phyloP scores from a whole-genome alignment of 805 yeast genomes.

The Candida gorgasii region DNA sequence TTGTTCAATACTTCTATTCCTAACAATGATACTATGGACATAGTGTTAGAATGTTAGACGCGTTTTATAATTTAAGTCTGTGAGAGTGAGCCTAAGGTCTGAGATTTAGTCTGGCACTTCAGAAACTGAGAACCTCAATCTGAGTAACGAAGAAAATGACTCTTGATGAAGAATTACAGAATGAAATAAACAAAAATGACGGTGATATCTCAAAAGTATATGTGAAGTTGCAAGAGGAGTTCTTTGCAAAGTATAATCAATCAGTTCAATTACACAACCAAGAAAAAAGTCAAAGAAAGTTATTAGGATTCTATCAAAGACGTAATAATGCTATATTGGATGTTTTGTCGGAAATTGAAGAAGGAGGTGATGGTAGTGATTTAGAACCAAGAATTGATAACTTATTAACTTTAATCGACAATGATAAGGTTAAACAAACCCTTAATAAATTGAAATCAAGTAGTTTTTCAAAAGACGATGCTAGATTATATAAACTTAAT shows the following conservation, averaged over 20 bases:
- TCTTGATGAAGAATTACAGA: conserved; percentile 12
- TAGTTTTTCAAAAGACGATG: conserved; percentile 9
- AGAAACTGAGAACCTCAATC: background rate
- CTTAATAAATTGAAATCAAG: background rate
- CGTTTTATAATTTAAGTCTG: conserved; percentile 3
- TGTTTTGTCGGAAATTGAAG: conserved; percentile 14
- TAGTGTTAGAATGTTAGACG: conserved; percentile 23
- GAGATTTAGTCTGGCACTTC: background rate
- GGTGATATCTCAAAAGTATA: conserved; percentile 17
- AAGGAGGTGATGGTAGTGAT: conserved; percentile 2
- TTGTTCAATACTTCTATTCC: conserved; percentile 92
- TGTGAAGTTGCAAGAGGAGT: conserved; percentile 14
- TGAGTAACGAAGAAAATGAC: background rate
- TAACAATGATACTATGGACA: conserved; percentile 91
- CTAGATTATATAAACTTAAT: conserved; percentile 19
- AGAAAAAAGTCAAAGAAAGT: conserved; percentile 37
- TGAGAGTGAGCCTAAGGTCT: background rate
- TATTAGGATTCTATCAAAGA: conserved; percentile 34
- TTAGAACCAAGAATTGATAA: conserved; percentile 21
- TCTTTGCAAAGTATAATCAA: conserved; percentile 12
- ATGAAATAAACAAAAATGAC: conserved; percentile 12
- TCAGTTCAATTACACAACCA: conserved; percentile 24
- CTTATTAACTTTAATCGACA: conserved; percentile 24
- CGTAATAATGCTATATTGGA: conserved; percentile 40
- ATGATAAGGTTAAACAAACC: conserved; percentile 13